Evolutionary conservation across 441 rosid genomes (phyloP), one percentile per base, ranked within the genome.

Genomic region (Metrosideros polymorpha): DNA sequence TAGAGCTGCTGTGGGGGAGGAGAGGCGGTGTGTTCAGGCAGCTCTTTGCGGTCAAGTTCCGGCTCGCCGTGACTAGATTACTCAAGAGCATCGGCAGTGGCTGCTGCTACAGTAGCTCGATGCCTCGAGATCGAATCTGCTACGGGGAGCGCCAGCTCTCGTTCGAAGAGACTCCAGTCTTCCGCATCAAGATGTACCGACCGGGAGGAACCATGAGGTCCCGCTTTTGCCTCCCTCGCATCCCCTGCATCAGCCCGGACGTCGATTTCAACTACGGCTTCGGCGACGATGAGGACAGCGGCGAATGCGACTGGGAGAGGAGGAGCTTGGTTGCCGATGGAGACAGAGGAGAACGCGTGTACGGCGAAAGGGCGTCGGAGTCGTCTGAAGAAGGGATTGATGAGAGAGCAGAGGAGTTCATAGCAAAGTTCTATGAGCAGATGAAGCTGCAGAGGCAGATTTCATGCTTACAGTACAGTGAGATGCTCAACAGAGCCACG

Each of bases 401-500:
- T 88, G 85, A 86, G 75, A 94, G 92, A 89, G 99, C 99, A 5
- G 99, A 95, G 89, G 92, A 93, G 93, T 97, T 97, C 87, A 97
- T 96, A 86, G 95, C 96, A 25, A 90, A 92, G 56, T 96, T 97
- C 89, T 92, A 94, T 84, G 88, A 90, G 87, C 96, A 95, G 86
- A 93, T 97, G 86, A 96, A 91, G 92, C 91, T 96, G 88, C 99
- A 96, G 89, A 93, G 98, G 84, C 98, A 96, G 90, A 88, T 93
- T 54, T 97, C 98, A 19, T 92, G 89, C 89, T 82, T 91, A 50
- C 90, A 92, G 86, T 92, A 93, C 87, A 90, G 89, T 18, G 93
- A 94, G 56, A 90, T 82, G 79, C 85, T 84, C 12, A 85, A 66
- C 51, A 82, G 63, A 75, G 90, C 86, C 57, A 71, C 90, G 5